Percentiles rank a stretch among this genome's conserved stretches.
phyloP scores from a whole-genome alignment of 305 asterid genomes.

The Lippia alba region DNA sequence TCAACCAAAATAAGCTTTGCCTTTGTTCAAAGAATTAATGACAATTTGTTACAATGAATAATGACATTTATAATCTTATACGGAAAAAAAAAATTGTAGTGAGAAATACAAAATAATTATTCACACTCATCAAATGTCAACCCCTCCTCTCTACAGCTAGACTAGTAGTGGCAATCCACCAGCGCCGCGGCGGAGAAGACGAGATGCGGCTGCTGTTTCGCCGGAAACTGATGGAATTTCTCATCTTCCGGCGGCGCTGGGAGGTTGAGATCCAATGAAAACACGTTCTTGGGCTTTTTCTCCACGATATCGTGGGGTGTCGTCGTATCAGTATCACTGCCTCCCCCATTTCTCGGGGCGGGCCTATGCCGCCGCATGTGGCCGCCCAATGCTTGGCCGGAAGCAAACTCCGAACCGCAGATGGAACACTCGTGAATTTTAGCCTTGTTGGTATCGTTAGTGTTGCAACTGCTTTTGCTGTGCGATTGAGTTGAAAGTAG shows the following conservation, averaged over 20 bases:
- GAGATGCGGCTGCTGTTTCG: slow-evolving; percentile 46
- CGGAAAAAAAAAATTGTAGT: neutral
- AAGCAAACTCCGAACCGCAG: slow-evolving; percentile 77
- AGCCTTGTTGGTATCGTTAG: slow-evolving; percentile 30
- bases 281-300: slow-evolving; percentile 47
- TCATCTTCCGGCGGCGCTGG: slow-evolving; percentile 75
- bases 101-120: slow-evolving; percentile 33
- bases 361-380: slow-evolving; percentile 84
- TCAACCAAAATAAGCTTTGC: slow-evolving; percentile 26
- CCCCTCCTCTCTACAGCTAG: slow-evolving; percentile 13
- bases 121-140: slow-evolving; percentile 43
- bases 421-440: slow-evolving; percentile 77
- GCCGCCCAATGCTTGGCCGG: slow-evolving; percentile 89
- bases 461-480: slow-evolving; percentile 23
- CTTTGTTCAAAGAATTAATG: slow-evolving; percentile 30
- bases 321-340: slow-evolving; percentile 23
- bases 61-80: slow-evolving; percentile 33
- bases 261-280: slow-evolving; percentile 71
- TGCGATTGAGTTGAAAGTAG: slow-evolving; percentile 21
- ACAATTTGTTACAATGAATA: slow-evolving; percentile 30
- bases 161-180: slow-evolving; percentile 79
- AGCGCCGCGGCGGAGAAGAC: slow-evolving; percentile 65
- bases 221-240: slow-evolving; percentile 43
- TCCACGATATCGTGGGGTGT: slow-evolving; percentile 36
- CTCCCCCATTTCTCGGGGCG: slow-evolving; percentile 32